phyloP scores from a whole-genome alignment of 2,329 filamentous ascomycete species.

The Aspergillus sp. region DNA sequence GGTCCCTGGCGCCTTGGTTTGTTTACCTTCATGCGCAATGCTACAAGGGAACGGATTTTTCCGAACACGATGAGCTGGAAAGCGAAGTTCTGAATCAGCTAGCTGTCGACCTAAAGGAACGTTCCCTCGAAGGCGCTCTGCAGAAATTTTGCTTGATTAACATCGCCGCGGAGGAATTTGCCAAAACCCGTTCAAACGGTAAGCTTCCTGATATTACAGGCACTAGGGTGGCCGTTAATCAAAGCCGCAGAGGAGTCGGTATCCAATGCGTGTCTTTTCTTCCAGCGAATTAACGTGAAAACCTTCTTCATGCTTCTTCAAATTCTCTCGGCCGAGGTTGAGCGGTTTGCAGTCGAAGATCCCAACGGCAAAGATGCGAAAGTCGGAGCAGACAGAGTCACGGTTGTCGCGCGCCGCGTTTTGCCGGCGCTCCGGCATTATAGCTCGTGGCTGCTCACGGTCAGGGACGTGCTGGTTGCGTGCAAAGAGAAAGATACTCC shows the following conservation, averaged over 20 bases:
- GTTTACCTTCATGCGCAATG: conserved; percentile 76
- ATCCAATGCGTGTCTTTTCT: conserved; percentile 43
- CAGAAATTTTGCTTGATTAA: conserved; percentile 78
- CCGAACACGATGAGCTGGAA: conserved; percentile 71
- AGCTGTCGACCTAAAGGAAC: conserved; percentile 60
- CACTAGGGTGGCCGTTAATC: conserved; percentile 9
- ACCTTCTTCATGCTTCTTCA: conserved; percentile 65
- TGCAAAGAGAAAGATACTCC: conserved; percentile 43
- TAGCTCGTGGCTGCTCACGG: conserved; percentile 56
- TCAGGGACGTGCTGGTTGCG: conserved; percentile 45
- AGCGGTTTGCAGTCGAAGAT: conserved; percentile 45
- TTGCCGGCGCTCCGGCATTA: conserved; percentile 58
- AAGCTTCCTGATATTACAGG: conserved; percentile 15
- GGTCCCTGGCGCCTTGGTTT: conserved; percentile 70
- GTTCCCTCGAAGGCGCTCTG: conserved; percentile 54
- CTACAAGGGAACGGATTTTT: conserved; percentile 65
- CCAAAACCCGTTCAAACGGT: conserved; percentile 53
- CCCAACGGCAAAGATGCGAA: conserved; percentile 32
- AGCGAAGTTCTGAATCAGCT: conserved; percentile 74
- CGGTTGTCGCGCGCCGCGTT: conserved; percentile 50
- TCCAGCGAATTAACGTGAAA: conserved; percentile 67
- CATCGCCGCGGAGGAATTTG: conserved; percentile 70
- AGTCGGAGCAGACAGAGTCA: conserved; percentile 41
- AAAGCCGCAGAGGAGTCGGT: conserved; percentile 40
- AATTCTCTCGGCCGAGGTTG: conserved; percentile 60